These are phyloP conservation scores for Aristolochia contorta DNA, from an alignment of 164 flowering plant species.

Conservation along the genomic window DNA sequence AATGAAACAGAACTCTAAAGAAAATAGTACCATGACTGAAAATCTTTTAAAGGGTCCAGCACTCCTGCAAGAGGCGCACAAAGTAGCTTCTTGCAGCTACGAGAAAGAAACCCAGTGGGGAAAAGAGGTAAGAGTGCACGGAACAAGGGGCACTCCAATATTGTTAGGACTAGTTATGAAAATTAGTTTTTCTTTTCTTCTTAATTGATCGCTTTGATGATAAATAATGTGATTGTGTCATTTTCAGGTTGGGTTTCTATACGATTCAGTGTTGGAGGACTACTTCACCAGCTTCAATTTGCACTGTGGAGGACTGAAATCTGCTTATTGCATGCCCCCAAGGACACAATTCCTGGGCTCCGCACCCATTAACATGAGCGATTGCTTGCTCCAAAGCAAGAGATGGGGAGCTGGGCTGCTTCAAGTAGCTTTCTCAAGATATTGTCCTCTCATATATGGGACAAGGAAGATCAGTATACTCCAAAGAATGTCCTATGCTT, in stretches of 20 bases:
- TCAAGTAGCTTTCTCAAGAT: conserved; percentile 18
- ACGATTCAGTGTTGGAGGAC: conserved; percentile 9
- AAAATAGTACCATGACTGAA: not conserved
- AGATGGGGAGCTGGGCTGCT: conserved; percentile 18
- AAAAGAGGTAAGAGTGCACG: conserved; percentile 1
- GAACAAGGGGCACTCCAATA: not conserved
- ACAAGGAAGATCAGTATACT: conserved; percentile 8
- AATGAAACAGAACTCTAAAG: not conserved
- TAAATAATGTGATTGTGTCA: not conserved
- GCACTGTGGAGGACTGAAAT: conserved; percentile 15
- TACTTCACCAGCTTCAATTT: conserved; percentile 6
- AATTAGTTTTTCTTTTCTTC: not conserved
- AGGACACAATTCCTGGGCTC: conserved; percentile 15
- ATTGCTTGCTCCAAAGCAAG: conserved; percentile 12
- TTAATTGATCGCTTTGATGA: not conserved
- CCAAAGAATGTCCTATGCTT: conserved; percentile 12
- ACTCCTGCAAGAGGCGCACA: not conserved
- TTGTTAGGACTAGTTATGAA: not conserved
- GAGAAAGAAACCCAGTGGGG: conserved; percentile 8
- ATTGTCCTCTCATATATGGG: conserved; percentile 24
- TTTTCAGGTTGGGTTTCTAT: conserved; percentile 8
- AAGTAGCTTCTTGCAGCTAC: conserved; percentile 5
- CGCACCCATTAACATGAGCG: conserved; percentile 8
- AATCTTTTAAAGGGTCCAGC: not conserved
- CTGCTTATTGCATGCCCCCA: conserved; percentile 4